phyloP scores from a whole-genome alignment of 1,284 basidiomycete species.

The Grifola frondosa region DNA sequence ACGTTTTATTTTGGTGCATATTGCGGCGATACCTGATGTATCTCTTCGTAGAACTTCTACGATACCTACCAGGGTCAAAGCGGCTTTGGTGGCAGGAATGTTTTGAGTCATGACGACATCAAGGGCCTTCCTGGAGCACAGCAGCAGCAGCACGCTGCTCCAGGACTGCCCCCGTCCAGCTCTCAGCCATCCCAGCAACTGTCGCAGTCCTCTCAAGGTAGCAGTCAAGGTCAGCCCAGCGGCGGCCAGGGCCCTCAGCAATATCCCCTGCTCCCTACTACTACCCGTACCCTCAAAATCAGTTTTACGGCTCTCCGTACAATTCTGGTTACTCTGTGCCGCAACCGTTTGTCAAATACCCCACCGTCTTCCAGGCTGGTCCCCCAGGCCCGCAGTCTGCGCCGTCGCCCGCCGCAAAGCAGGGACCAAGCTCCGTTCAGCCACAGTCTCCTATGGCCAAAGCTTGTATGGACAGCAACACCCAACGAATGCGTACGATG shows the following conservation, averaged over 20 bases:
- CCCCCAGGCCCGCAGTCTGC: constrained; percentile 63
- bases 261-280: constrained; percentile 61
- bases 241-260: constrained; percentile 63
- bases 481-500: constrained; percentile 59
- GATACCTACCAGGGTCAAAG: constrained; percentile 60
- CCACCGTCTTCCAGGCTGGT: constrained; percentile 66
- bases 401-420: constrained; percentile 61
- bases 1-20: constrained; percentile 23
- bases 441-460: constrained; percentile 59
- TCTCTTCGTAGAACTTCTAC: constrained; percentile 59
- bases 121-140: constrained; percentile 63
- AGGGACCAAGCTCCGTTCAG: constrained; percentile 55
- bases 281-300: constrained; percentile 64
- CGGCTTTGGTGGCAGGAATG: constrained; percentile 59
- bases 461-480: constrained; percentile 64
- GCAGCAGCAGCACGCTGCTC: constrained; percentile 48
- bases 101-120: constrained; percentile 67
- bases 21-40: constrained; percentile 16
- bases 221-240: constrained; percentile 54
- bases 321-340: constrained; percentile 67
- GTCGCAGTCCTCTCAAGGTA: constrained; percentile 39
- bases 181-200: constrained; percentile 57
- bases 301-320: constrained; percentile 73
- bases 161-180: constrained; percentile 49
- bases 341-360: constrained; percentile 73